Evolutionary conservation across 768 basidiomycete genomes (phyloP), one percentile per base, ranked within the genome.

Genomic region (Termitomyces sp.): DNA sequence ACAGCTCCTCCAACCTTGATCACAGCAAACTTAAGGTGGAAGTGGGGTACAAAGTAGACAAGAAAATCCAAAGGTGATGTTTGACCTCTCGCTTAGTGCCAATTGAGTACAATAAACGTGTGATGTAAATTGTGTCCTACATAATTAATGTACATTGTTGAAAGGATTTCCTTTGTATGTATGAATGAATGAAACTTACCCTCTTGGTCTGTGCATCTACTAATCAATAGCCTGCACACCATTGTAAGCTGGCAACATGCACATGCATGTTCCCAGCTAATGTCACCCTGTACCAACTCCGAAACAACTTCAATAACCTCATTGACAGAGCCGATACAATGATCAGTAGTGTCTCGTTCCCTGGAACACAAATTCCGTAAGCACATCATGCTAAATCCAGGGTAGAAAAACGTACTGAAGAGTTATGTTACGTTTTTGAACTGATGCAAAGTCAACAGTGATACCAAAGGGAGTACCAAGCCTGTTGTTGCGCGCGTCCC

Each of bases 101-200:
- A 60, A 99, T 88, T 22, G 96, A 98, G 74, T 98, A 98, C 36
- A 99, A 81, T 12, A 99, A 79, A 43, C 97, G 89, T 50, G 93
- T 94, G n/a, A n/a, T n/a, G n/a, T n/a, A n/a, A 64, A 99, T 98
- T 2, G 96, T 98, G 66, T 99, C 97, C 95, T 96, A 9, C n/a
- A n/a, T n/a, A n/a, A n/a, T n/a, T n/a, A 12, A 18, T 49, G 27
- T 13, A 25, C 35, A 10, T 12, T 18, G 5, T 36, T 18, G n/a
- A n/a, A n/a, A 35, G 36, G 23, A 18, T 27, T 27, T 27, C 29
- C 15, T 18, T 12, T 6, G 13, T 7, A 49, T 36, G 23, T 13
- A 27, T 49, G n/a, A 11, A 49, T 6, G 9, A 4, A 38, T 38
- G 16, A 18, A 50, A 76, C 80, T 39, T 60, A 89, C 88, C 64